Conservation (phyloP, 441 rosid genomes). For the Aleurites moluccanus region DNA sequence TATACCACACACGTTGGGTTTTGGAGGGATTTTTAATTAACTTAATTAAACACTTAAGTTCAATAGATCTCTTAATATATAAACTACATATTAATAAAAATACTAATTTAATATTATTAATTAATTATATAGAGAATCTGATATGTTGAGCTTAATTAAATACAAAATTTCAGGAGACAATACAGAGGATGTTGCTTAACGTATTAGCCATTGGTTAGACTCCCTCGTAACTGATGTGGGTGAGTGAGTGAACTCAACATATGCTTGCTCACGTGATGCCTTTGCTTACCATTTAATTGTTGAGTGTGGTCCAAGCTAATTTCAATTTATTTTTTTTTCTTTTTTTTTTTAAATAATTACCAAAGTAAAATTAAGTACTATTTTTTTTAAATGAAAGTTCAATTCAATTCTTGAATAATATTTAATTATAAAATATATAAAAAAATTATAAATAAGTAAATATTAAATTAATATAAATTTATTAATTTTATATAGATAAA, state of each 20-base stretch:
- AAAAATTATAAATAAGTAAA: too few species aligned
- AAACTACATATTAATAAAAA: too few species aligned
- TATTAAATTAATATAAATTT: too few species aligned
- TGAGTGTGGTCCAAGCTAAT: conserved; percentile 41
- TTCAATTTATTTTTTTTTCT: too few species aligned
- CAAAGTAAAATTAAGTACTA: background rate
- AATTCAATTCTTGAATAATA: too few species aligned
- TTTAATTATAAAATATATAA: too few species aligned
- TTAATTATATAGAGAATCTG: conserved; percentile 3
- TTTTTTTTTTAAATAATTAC: too few species aligned
- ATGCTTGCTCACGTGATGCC: conserved; percentile 36
- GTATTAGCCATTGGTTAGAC: conserved; percentile 38
- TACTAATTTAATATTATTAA: too few species aligned
- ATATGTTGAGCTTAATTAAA: background rate
- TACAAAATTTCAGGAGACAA: conserved; percentile 39
- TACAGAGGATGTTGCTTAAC: conserved; percentile 66
- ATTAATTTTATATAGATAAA: too few species aligned
- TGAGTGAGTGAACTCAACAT: conserved; percentile 14
- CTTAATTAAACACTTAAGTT: too few species aligned
- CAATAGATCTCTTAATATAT: too few species aligned
- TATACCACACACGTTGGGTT: conserved; percentile 21
- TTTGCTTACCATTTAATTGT: background rate
- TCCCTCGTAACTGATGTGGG: conserved; percentile 32
- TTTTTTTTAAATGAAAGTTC: too few species aligned
- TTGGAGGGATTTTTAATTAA: conserved; percentile 19